Percentiles rank a stretch among this genome's conserved stretches.
Conservation (phyloP, 2,329 filamentous ascomycete genomes). For the Aureobasidium sp. region DNA sequence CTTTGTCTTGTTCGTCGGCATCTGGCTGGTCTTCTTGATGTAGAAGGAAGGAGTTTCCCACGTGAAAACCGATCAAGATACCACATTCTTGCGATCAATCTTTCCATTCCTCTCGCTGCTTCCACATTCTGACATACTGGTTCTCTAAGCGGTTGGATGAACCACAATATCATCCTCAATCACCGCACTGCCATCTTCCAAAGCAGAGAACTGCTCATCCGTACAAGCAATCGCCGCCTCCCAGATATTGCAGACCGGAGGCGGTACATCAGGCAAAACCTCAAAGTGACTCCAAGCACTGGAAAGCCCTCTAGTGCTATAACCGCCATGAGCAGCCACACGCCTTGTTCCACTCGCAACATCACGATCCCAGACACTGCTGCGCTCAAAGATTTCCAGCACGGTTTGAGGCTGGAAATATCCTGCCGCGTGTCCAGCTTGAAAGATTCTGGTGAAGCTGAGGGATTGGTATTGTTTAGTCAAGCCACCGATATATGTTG, state of each 20-base stretch:
- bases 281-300: neutral
- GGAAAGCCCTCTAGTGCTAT: neutral
- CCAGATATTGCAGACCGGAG: neutral
- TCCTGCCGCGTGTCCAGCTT: slow-evolving; percentile 33
- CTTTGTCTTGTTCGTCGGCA: too few relatives aligned
- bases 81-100: too few relatives aligned
- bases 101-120: too few relatives aligned
- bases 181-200: neutral
- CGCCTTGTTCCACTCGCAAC: slow-evolving; percentile 45
- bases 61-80: too few relatives aligned
- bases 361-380: slow-evolving; percentile 39
- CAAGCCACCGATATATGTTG: slow-evolving; percentile 21
- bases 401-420: slow-evolving; percentile 48
- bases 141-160: neutral
- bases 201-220: neutral
- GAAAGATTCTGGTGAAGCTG: slow-evolving; percentile 27
- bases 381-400: slow-evolving; percentile 46
- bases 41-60: too few relatives aligned
- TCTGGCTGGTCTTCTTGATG: too few relatives aligned
- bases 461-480: slow-evolving; percentile 25
- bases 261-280: neutral
- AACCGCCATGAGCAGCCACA: neutral
- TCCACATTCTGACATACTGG: too few relatives aligned
- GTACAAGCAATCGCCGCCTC: neutral
- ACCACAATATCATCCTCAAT: neutral